These are phyloP conservation scores for Heliamphora pulchella DNA, from an alignment of 179 eudicot species.

Conservation along the genomic window DNA sequence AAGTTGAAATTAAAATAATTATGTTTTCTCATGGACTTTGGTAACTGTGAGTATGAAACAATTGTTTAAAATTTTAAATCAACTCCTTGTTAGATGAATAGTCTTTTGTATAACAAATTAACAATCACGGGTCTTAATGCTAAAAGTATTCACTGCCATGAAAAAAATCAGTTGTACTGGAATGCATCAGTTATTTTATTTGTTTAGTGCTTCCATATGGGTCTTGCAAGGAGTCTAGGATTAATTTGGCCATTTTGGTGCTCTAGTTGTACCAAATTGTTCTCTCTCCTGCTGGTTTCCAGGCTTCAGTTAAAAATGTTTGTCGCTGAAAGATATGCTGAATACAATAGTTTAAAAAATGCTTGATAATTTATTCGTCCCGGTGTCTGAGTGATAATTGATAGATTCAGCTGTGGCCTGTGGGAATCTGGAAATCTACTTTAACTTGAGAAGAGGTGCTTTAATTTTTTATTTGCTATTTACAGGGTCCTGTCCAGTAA, in stretches of 20 bases:
- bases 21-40: neutral
- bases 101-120: neutral
- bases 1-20: neutral
- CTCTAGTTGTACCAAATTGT: constrained; percentile 4
- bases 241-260: neutral
- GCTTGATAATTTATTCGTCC: neutral
- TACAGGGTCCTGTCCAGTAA: too few species aligned
- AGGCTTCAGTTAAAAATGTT: neutral
- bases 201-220: neutral
- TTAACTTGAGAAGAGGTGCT: neutral
- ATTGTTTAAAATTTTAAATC: neutral
- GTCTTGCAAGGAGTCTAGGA: neutral
- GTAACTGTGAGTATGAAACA: neutral
- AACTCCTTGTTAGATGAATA: neutral
- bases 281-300: neutral
- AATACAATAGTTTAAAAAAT: neutral
- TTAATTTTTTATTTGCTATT: neutral
- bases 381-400: constrained; percentile 4
- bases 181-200: neutral
- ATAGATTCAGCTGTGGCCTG: neutral
- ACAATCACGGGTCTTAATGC: neutral
- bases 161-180: neutral
- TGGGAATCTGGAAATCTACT: neutral
- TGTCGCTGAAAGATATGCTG: neutral
- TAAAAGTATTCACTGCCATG: neutral